phyloP scores from a whole-genome alignment of 768 basidiomycete species.

The Punctularia strigosozonata region DNA sequence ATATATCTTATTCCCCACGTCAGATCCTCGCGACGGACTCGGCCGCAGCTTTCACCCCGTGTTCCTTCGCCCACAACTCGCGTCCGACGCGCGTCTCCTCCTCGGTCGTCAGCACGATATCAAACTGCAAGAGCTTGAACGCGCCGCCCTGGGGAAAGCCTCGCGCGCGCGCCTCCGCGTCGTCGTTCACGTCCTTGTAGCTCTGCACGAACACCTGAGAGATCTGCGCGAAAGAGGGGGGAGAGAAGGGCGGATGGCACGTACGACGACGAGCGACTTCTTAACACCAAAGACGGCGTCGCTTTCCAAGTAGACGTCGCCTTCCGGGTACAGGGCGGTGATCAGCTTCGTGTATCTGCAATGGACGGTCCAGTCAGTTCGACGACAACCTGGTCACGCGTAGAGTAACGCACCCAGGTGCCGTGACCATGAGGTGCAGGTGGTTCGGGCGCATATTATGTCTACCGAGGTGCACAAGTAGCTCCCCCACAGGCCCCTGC shows the following conservation, averaged over 20 bases:
- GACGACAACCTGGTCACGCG: too few species aligned
- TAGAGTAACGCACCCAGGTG: too few species aligned
- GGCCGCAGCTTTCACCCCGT: constrained; percentile 1
- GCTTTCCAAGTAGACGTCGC: constrained; percentile 51
- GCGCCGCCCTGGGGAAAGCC: constrained; percentile 35
- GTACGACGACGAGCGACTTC: constrained; percentile 62
- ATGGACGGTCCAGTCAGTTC: too few species aligned
- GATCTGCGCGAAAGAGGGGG: not conserved
- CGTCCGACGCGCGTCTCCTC: constrained; percentile 25
- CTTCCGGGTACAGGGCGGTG: constrained; percentile 67
- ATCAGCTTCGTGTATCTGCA: constrained; percentile 61
- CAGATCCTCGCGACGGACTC: constrained; percentile 25
- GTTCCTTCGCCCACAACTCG: constrained; percentile 3
- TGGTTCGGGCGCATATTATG: constrained; percentile 77
- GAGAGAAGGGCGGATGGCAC: constrained; percentile 12
- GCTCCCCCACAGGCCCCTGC: constrained; percentile 60
- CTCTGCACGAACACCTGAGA: constrained; percentile 23
- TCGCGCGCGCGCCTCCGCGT: constrained; percentile 39
- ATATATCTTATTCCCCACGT: too few species aligned
- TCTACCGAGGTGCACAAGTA: constrained; percentile 44
- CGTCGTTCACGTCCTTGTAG: constrained; percentile 40
- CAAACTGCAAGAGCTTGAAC: constrained; percentile 35
- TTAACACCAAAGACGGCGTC: constrained; percentile 82
- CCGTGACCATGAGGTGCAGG: constrained; percentile 62
- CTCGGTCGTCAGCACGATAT: constrained; percentile 33